These are phyloP conservation scores for Silene coronaria DNA, from an alignment of 179 eudicot genomes.

Conservation along the genomic window DNA sequence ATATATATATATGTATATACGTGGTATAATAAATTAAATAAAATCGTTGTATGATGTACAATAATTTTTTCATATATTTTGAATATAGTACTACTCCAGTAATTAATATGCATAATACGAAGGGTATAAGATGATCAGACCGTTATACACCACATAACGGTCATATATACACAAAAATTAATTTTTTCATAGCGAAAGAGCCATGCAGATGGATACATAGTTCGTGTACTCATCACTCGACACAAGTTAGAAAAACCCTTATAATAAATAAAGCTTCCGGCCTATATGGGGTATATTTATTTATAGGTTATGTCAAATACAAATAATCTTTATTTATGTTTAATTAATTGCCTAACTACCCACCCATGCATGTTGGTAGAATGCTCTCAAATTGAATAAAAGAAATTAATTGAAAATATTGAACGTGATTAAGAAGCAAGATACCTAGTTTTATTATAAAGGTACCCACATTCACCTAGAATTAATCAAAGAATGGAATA, in stretches of 20 bases:
- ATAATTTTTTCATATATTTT: no score
- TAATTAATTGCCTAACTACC: conserved; percentile 33
- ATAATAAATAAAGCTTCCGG: conserved; percentile 20
- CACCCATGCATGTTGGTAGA: conserved; percentile 33
- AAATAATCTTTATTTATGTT: conserved; percentile 6
- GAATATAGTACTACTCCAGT: no score
- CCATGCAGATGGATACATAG: conserved; percentile 23
- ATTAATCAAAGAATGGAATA: neutral
- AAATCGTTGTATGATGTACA: no score
- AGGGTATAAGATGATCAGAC: no score
- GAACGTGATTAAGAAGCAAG: conserved; percentile 14
- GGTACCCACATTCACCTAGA: neutral
- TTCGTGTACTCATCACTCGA: no score
- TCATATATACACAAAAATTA: no score
- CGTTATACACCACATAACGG: no score
- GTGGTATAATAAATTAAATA: no score
- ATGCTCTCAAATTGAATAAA: conserved; percentile 8
- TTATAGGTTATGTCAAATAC: conserved; percentile 21
- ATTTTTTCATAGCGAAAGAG: conserved; percentile 1
- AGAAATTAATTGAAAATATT: neutral
- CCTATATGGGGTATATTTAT: no score
- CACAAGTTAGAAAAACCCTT: no score
- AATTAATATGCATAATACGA: no score
- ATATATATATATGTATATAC: no score
- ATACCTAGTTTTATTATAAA: neutral